Conservation (phyloP, 1,139 yeast genomes). For the Yamadazyma sp. region DNA sequence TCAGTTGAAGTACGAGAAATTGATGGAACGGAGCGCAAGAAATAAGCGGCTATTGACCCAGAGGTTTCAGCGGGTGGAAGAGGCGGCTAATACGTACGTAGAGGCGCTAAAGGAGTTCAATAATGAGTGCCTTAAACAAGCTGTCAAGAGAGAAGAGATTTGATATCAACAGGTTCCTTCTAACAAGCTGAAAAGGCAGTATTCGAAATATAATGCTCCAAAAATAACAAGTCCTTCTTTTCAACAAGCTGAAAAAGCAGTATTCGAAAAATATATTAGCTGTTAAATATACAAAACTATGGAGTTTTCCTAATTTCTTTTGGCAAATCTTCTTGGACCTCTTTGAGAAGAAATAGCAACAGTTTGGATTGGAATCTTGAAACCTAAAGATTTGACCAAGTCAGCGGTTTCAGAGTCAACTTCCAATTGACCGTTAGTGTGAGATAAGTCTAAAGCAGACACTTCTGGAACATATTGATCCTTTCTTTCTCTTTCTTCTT, state of each 20-base stretch:
- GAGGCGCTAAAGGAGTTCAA: background rate
- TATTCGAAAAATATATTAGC: slow-evolving; percentile 2
- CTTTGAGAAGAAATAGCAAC: slow-evolving; percentile 92
- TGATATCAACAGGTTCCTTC: no score
- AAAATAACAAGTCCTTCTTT: no score
- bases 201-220: no score
- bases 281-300: slow-evolving; percentile 13
- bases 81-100: background rate
- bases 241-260: no score
- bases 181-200: no score
- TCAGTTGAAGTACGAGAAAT: background rate
- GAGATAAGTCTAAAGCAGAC: slow-evolving; percentile 98
- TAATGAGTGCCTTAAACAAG: background rate
- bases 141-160: no score
- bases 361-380: slow-evolving; percentile 91
- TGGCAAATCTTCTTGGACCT: slow-evolving; percentile 93
- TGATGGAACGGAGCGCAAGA: background rate
- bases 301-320: slow-evolving; percentile 65
- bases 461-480: slow-evolving; percentile 99
- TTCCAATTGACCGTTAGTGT: slow-evolving; percentile 94
- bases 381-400: slow-evolving; percentile 93
- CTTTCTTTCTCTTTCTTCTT: slow-evolving; percentile 99
- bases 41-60: background rate
- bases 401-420: slow-evolving; percentile 98
- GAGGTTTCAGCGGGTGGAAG: background rate